Conservation (phyloP, 148 eudicot species). For the Amaranthus cruentus region DNA sequence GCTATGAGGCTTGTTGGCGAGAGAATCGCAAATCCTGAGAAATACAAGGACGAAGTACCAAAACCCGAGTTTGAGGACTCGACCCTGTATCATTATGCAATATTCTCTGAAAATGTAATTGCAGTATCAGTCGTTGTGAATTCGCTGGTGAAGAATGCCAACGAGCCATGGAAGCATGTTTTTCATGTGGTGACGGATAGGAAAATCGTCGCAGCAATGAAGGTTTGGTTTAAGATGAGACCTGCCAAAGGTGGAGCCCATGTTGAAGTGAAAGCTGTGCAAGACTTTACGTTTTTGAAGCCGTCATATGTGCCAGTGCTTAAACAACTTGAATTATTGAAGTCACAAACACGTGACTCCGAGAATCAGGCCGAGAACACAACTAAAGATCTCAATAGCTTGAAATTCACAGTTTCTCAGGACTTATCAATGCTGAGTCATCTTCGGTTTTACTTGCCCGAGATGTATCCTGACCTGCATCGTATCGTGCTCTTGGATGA, state of each 20-base stretch:
- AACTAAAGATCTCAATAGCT: constrained; percentile 49
- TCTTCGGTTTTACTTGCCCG: constrained; percentile 86
- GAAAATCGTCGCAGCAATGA: constrained; percentile 87
- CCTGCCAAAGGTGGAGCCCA: constrained; percentile 71
- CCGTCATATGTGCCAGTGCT: constrained; percentile 84
- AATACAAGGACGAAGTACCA: constrained; percentile 66
- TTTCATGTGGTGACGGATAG: constrained; percentile 80
- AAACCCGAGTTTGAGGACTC: constrained; percentile 90
- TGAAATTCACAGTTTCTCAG: constrained; percentile 56
- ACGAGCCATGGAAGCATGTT: constrained; percentile 82
- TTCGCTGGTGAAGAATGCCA: constrained; percentile 68
- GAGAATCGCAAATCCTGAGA: constrained; percentile 72
- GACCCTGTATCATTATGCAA: constrained; percentile 69
- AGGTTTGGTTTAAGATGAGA: constrained; percentile 89
- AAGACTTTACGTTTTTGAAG: constrained; percentile 60
- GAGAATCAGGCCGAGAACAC: constrained; percentile 64
- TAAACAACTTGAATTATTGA: constrained; percentile 59
- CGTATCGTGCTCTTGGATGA: constrained; percentile 81
- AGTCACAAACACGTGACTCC: constrained; percentile 43
- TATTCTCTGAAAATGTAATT: constrained; percentile 90
- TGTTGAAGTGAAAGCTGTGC: constrained; percentile 74
- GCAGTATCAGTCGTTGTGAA: constrained; percentile 89
- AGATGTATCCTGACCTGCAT: constrained; percentile 78
- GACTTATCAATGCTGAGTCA: constrained; percentile 79
- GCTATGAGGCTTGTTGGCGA: constrained; percentile 90